These are phyloP conservation scores for Geotrichum europaeum DNA, from an alignment of 1,139 yeast species.

Conservation along the genomic window DNA sequence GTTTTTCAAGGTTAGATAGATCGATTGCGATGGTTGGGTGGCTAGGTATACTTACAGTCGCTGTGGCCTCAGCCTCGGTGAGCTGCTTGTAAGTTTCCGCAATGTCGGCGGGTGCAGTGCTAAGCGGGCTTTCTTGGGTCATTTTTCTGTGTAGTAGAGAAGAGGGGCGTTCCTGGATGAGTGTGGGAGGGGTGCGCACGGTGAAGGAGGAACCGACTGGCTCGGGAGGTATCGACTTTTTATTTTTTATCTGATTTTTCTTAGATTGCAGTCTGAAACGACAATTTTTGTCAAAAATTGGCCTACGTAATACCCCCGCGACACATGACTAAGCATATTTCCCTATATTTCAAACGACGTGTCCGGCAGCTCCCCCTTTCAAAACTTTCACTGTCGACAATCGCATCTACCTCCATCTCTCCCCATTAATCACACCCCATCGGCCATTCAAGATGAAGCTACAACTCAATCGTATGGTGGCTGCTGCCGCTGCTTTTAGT, in stretches of 20 bases:
- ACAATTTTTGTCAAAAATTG: background rate
- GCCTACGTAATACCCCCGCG: background rate
- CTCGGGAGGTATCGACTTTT: background rate
- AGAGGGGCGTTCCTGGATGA: background rate
- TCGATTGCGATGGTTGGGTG: background rate
- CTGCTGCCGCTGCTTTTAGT: slow-evolving; percentile 8
- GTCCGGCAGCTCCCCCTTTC: slow-evolving; percentile 8
- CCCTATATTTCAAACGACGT: slow-evolving; percentile 5
- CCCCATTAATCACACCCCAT: background rate
- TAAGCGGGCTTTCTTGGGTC: slow-evolving; percentile 2
- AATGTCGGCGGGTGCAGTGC: slow-evolving; percentile 29
- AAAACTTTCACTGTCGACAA: background rate
- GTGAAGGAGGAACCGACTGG: background rate
- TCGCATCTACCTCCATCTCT: background rate
- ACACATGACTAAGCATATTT: background rate
- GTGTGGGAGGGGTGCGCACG: background rate
- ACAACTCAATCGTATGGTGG: slow-evolving; percentile 7
- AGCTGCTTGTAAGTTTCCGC: slow-evolving; percentile 46
- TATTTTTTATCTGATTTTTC: background rate
- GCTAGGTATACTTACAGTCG: slow-evolving; percentile 35
- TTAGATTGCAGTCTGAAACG: background rate
- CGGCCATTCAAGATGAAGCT: slow-evolving; percentile 10
- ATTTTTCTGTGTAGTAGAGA: background rate
- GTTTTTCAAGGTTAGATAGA: background rate
- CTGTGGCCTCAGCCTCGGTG: slow-evolving; percentile 53